Percentiles rank a stretch among this genome's conserved stretches.
phyloP scores from a whole-genome alignment of 768 basidiomycete species.

The Kwoniella sp. region DNA sequence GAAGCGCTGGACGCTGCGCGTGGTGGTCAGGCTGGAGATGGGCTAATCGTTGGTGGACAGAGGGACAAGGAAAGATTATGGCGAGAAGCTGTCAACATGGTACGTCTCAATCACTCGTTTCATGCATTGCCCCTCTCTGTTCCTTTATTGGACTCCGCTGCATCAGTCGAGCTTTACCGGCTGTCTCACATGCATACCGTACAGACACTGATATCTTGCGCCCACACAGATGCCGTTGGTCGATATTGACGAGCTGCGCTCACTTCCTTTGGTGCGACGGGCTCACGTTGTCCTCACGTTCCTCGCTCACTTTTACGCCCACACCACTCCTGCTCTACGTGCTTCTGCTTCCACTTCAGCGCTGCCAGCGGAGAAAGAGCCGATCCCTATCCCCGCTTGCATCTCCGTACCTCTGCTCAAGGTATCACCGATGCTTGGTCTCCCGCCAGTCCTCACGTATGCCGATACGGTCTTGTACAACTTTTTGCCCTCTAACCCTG shows the following conservation, averaged over 20 bases:
- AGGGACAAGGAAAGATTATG: constrained; percentile 64
- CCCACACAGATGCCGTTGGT: constrained; percentile 77
- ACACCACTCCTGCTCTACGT: constrained; percentile 56
- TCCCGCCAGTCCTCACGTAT: constrained; percentile 87
- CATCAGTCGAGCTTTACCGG: not conserved
- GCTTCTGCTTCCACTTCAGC: constrained; percentile 11
- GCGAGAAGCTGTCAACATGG: constrained; percentile 67
- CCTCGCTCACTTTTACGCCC: constrained; percentile 86
- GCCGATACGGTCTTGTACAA: constrained; percentile 92
- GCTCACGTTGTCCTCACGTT: constrained; percentile 88
- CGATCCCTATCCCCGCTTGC: constrained; percentile 69
- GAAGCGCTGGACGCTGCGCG: constrained; percentile 58
- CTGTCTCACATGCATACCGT: constrained; percentile 3
- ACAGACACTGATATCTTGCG: not conserved
- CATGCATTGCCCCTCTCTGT: no score
- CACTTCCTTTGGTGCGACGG: constrained; percentile 71
- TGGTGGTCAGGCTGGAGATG: constrained; percentile 54
- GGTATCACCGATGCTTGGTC: constrained; percentile 69
- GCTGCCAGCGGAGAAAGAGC: constrained; percentile 32
- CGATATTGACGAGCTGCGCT: constrained; percentile 63
- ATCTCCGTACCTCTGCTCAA: constrained; percentile 75
- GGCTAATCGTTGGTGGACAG: constrained; percentile 39
- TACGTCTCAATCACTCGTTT: constrained; percentile 62
- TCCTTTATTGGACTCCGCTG: no score
- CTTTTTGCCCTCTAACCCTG: constrained; percentile 51